phyloP scores from a whole-genome alignment of 495 filamentous ascomycete species.

The Penicillium pulvis region DNA sequence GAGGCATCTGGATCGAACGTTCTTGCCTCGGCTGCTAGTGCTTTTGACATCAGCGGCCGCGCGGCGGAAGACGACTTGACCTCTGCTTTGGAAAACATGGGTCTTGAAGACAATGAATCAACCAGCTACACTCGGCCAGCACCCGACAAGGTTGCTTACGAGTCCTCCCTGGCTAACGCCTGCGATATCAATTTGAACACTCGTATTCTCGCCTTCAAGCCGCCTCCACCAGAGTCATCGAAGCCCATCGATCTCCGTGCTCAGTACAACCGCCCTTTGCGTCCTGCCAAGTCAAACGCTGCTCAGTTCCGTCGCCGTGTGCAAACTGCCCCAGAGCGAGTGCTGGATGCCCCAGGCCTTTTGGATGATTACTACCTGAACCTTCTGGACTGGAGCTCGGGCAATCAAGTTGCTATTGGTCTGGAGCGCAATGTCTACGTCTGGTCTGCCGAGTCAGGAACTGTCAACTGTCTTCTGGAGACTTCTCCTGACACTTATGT shows the following conservation, averaged over 20 bases:
- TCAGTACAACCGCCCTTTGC: slow-evolving; percentile 97
- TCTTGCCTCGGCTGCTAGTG: slow-evolving; percentile 66
- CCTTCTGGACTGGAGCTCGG: slow-evolving; percentile 94
- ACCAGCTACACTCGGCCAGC: slow-evolving; percentile 70
- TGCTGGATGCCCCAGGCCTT: slow-evolving; percentile 94
- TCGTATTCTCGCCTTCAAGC: slow-evolving; percentile 98
- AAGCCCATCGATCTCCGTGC: slow-evolving; percentile 96
- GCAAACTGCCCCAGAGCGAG: slow-evolving; percentile 91
- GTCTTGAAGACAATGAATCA: slow-evolving; percentile 64
- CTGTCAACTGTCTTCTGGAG: slow-evolving; percentile 84
- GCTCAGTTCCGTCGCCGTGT: slow-evolving; percentile 89
- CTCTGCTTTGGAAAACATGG: slow-evolving; percentile 75
- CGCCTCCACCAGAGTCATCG: slow-evolving; percentile 90
- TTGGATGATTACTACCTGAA: slow-evolving; percentile 99
- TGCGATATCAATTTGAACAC: slow-evolving; percentile 92
- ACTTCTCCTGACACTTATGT: slow-evolving; percentile 89
- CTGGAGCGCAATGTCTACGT: slow-evolving; percentile 96
- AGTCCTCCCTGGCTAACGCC: slow-evolving; percentile 86
- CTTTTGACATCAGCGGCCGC: slow-evolving; percentile 64
- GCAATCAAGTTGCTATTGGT: slow-evolving; percentile 97
- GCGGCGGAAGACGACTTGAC: slow-evolving; percentile 74
- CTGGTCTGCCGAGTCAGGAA: slow-evolving; percentile 95
- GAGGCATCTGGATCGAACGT: slow-evolving; percentile 64
- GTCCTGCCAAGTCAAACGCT: slow-evolving; percentile 66
- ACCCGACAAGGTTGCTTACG: slow-evolving; percentile 85